Evolutionary conservation across 352 stramenopile genomes (phyloP).

Genomic region (Phytophthora kernoviae): DNA sequence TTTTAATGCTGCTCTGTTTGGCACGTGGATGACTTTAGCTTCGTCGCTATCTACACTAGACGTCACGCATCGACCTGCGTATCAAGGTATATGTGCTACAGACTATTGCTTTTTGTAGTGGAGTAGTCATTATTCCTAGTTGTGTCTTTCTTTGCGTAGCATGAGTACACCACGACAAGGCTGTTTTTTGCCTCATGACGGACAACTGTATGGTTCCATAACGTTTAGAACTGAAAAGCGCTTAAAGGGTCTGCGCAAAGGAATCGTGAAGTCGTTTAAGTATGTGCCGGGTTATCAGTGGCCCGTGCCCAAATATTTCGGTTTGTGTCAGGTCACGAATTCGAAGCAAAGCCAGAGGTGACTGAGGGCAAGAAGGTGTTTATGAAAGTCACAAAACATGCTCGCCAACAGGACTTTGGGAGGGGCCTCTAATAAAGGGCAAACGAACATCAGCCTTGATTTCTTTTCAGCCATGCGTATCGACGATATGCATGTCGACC

Average conservation of each 20-base stretch:
- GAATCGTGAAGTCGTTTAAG: slow-evolving; percentile 1
- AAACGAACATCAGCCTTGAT: slow-evolving; percentile 9
- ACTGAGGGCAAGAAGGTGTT: slow-evolving; percentile 2
- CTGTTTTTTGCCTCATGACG: neutral
- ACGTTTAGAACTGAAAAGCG: neutral
- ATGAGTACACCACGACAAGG: neutral
- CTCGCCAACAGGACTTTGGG: slow-evolving; percentile 10
- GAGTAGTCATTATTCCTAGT: neutral
- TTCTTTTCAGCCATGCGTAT: no score
- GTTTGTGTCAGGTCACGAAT: neutral
- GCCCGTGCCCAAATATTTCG: neutral
- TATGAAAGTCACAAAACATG: slow-evolving; percentile 12
- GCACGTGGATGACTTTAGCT: neutral
- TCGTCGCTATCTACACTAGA: neutral
- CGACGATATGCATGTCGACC: no score
- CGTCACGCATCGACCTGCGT: neutral
- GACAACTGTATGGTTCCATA: neutral
- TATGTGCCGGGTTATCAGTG: neutral
- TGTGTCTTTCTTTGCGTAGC: neutral
- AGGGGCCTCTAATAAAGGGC: slow-evolving; percentile 7
- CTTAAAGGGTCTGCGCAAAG: neutral
- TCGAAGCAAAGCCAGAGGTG: neutral
- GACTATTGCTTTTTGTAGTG: no score
- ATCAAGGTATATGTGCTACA: neutral
- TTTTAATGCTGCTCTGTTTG: neutral